Base-by-base conservation (phyloP, 176 grass and related monocot genomes). In the Oryza glumipatula region DNA sequence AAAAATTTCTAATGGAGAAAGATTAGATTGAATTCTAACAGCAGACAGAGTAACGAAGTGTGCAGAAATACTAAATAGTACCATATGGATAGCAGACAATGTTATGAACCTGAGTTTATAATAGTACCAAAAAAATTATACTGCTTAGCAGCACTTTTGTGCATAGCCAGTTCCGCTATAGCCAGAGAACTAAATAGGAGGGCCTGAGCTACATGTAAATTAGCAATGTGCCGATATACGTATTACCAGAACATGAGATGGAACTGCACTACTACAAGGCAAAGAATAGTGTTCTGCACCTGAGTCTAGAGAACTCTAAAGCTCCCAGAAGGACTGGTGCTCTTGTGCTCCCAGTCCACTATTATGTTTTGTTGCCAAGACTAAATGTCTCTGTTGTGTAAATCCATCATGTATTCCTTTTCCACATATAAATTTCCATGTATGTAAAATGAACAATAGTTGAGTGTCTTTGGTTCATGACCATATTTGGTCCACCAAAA, bases 321-420 rank as follows among this genome's bases (percentile, higher is more conserved):
- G 46, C 11, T 48, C 11, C 36, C 36, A 5, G 0, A 38, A 38
- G 36, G 36, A 38, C 12, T 17, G 4, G 15, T 54, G 51, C 51
- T 54, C 51, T 17, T 15, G 48, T 48, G 48, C 48, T 51, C 48
- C 9, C 10, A 41, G 58, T 44, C 22, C 47, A 65, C 3, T n/a
- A 43, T 56, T 26, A 83, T 45, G 51, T 88, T 58, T 19, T 58
- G 52, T 58, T 58, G 15, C 52, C 52, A 58, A 58, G 17, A 58
- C 2, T 21, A 56, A 56, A 58, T 7, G 5, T 21, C 17, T 58
- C 52, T 56, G 52, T 60, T n/a, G 7, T 60, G 19, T 60, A n/a
- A 60, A 22, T 60, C 19, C 7, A 8, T 21, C 19, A 22, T 22
- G 19, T 60, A 60, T 54, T 54, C 51, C 56, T 60, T 60, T 60